Evolutionary conservation across 192 early-diverging fungal genomes (phyloP), one percentile per base, ranked within the genome.

Genomic region (Geranomyces variabilis): DNA sequence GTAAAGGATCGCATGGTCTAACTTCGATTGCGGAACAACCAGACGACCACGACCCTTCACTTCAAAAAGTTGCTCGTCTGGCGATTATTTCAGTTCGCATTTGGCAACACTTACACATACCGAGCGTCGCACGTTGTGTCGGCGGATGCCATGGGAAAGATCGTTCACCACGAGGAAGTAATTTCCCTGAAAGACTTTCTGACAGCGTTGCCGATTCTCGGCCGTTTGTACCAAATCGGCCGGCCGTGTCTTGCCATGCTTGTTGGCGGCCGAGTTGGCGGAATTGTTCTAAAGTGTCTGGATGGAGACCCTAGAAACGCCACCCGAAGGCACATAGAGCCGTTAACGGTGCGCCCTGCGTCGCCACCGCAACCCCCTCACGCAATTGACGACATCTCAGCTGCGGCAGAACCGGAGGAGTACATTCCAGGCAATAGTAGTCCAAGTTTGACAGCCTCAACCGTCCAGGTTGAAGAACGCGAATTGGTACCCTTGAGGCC

Each of bases 211-310:
- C 51, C 51, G 24, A 53, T 53, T 15, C 4, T 53, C n/a, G 51
- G 51, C 4, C 51, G 51, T 7, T 26, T 53, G 17, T 53, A 53
- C 17, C 51, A 53, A 26, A n/a, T 53, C 2, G 17, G 51, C 19
- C 51, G 51, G 51, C 51, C 51, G 17, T 53, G 51, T 53, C 51
- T 53, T n/a, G 51, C 51, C 7, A 53, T 53, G 51, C 51, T 53
- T 53, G 51, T 53, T 17, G 51, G 51, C 51, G 51, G 51, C 51
- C 4, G 51, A 17, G 17, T 53, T 26, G 51, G 51, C 24, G 51
- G 51, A 15, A n/a, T 53, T 3, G n/a, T 53, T 17, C 17, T 53
- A 24, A 53, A 26, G 51, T 53, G 51, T 53, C 17, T 53, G 51
- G 51, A 53, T 53, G 51, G 51, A 26, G 51, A 53, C 15, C 51